Conservation (phyloP, 306 rosid species). For the Ziziphus jujuba region DNA sequence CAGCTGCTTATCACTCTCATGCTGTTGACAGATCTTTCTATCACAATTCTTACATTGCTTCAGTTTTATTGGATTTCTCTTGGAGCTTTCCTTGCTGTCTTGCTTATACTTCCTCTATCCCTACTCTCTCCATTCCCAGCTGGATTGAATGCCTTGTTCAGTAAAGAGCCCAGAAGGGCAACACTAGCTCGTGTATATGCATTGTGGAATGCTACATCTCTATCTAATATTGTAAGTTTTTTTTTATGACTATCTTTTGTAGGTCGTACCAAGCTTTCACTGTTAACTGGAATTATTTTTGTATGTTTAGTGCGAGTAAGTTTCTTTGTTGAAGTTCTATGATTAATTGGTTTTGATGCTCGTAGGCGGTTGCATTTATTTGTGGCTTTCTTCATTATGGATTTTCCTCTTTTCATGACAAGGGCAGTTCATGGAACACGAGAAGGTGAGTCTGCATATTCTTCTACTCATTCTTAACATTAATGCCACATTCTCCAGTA, state of each 20-base stretch:
- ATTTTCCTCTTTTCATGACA: conserved; percentile 57
- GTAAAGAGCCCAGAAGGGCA: conserved; percentile 90
- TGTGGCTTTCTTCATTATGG: conserved; percentile 68
- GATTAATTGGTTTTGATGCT: conserved; percentile 14
- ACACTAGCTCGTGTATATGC: conserved; percentile 89
- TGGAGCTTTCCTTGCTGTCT: conserved; percentile 83
- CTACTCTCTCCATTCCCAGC: conserved; percentile 94
- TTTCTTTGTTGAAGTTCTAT: conserved; percentile 14
- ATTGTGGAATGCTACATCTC: conserved; percentile 92
- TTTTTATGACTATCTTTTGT: too few species aligned
- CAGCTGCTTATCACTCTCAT: conserved; percentile 77
- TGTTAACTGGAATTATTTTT: conserved; percentile 10
- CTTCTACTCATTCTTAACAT: conserved; percentile 20
- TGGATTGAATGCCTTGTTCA: conserved; percentile 95
- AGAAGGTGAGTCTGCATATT: conserved; percentile 62
- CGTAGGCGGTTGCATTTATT: conserved; percentile 79
- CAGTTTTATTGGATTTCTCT: conserved; percentile 97
- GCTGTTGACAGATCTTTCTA: conserved; percentile 82
- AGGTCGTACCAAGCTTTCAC: conserved; percentile 24
- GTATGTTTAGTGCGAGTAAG: conserved; percentile 13
- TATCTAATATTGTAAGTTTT: conserved; percentile 75
- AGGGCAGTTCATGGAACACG: conserved; percentile 54
- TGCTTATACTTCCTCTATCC: conserved; percentile 90
- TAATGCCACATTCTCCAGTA: conserved; percentile 1
- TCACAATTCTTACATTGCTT: conserved; percentile 87